A percentile compares a stretch with the other conserved stretches of the same genome.
These are phyloP conservation scores for Colletotrichum liriopes DNA, from an alignment of 2,329 filamentous ascomycete species.

Conservation along the genomic window DNA sequence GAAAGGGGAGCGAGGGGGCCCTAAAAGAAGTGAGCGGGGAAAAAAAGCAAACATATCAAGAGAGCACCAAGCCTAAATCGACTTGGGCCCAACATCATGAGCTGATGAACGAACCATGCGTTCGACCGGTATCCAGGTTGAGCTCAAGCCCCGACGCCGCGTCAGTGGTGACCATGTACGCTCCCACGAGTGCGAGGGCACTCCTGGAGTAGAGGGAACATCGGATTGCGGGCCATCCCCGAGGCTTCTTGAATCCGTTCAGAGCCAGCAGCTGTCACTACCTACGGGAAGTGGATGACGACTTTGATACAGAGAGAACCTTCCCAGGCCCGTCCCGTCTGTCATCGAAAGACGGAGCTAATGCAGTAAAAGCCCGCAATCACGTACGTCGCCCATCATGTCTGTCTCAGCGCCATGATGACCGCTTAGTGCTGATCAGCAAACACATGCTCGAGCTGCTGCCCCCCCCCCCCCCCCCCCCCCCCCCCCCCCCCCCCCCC, in stretches of 20 bases:
- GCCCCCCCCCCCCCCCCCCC: background rate
- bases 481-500: background rate
- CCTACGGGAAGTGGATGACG: background rate
- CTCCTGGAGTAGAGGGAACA: background rate
- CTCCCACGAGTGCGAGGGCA: background rate
- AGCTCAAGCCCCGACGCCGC: constrained; percentile 15
- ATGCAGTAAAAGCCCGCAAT: constrained; percentile 15
- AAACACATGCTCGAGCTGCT: background rate
- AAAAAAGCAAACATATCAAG: constrained; percentile 34
- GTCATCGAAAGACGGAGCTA: constrained; percentile 5
- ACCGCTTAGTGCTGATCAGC: constrained; percentile 11
- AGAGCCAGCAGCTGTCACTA: background rate
- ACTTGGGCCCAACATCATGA: constrained; percentile 22
- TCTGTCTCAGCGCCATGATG: constrained; percentile 17
- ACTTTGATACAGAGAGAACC: background rate
- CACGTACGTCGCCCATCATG: constrained; percentile 7
- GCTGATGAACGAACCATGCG: constrained; percentile 34
- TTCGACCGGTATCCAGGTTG: constrained; percentile 10
- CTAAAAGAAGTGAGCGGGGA: background rate
- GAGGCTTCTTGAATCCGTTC: too few species aligned
- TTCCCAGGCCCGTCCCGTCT: background rate
- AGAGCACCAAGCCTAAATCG: constrained; percentile 21
- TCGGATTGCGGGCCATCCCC: too few species aligned
- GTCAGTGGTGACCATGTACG: background rate
- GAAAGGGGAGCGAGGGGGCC: background rate